Percentiles rank a stretch among this genome's conserved stretches.
These are phyloP conservation scores for Eucalyptus marginata DNA, from an alignment of 345 rosid species.

Conservation along the genomic window DNA sequence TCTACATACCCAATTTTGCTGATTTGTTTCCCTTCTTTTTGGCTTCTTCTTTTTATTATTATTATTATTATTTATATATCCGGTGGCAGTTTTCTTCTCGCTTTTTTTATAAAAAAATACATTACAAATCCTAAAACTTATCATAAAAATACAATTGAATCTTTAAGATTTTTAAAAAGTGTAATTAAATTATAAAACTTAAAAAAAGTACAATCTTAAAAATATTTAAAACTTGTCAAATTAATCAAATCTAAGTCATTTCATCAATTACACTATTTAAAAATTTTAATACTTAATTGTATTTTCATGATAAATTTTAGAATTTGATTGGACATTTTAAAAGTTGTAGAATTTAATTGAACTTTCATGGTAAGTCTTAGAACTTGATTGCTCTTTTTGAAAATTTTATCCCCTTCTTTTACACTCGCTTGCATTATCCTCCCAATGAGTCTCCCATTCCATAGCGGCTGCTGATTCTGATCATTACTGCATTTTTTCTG, in stretches of 20 bases:
- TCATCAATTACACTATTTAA: no score
- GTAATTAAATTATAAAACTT: fast-evolving
- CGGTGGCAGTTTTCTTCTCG: background rate
- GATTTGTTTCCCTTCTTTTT: background rate
- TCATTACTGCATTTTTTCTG: background rate
- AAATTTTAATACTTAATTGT: no score
- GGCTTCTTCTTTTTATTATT: background rate
- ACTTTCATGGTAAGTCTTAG: no score
- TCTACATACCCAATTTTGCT: background rate
- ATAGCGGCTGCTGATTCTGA: background rate
- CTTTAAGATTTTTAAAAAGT: no score
- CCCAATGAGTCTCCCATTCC: background rate
- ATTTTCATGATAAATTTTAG: fast-evolving
- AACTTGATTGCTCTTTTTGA: fast-evolving
- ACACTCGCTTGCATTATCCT: background rate
- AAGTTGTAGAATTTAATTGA: no score
- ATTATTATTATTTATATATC: background rate
- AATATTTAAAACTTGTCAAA: no score
- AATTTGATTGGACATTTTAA: fast-evolving
- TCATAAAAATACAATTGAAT: no score
- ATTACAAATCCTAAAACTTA: no score
- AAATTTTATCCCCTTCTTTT: fast-evolving
- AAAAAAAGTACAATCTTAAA: no score
- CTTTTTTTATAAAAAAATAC: background rate
- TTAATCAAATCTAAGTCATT: no score